phyloP scores from a whole-genome alignment of 306 rosid species.

The Pachyrhizus erosus region DNA sequence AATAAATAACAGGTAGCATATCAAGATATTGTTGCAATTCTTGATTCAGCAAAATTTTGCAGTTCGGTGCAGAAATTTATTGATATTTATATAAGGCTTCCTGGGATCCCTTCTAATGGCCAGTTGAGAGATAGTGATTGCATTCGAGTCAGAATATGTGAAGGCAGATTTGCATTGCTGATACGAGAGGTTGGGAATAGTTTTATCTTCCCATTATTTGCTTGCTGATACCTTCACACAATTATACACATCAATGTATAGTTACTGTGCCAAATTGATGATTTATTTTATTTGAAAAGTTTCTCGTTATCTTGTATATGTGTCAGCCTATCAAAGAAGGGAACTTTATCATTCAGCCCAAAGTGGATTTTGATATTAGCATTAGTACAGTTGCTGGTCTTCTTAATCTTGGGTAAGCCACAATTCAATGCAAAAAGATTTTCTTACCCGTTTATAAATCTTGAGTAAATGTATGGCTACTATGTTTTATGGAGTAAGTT shows the following conservation, averaged over 20 bases:
- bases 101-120: slow-evolving; percentile 89
- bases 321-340: slow-evolving; percentile 97
- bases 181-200: slow-evolving; percentile 80
- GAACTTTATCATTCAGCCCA: slow-evolving; percentile 97
- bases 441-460: slow-evolving; percentile 27
- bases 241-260: neutral
- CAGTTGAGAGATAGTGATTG: slow-evolving; percentile 94
- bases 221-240: slow-evolving; percentile 16
- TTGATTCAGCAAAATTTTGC: slow-evolving; percentile 90
- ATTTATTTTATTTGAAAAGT: slow-evolving; percentile 24
- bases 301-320: slow-evolving; percentile 36
- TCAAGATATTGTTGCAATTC: slow-evolving; percentile 91
- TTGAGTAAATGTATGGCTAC: slow-evolving; percentile 4
- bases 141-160: slow-evolving; percentile 96
- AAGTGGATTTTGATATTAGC: slow-evolving; percentile 98
- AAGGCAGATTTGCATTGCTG: slow-evolving; percentile 95
- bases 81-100: slow-evolving; percentile 90
- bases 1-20: slow-evolving; percentile 74
- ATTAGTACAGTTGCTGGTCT: slow-evolving; percentile 96
- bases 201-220: slow-evolving; percentile 19
- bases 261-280: slow-evolving; percentile 23
- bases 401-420: slow-evolving; percentile 94
- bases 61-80: slow-evolving; percentile 96
- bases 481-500: slow-evolving; percentile 28
- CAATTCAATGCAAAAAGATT: slow-evolving; percentile 28